Percentiles rank a stretch among this genome's conserved stretches.
Evolutionary conservation across 139 green algal genomes (phyloP).

Genomic region (Ettlia oleoabundans): DNA sequence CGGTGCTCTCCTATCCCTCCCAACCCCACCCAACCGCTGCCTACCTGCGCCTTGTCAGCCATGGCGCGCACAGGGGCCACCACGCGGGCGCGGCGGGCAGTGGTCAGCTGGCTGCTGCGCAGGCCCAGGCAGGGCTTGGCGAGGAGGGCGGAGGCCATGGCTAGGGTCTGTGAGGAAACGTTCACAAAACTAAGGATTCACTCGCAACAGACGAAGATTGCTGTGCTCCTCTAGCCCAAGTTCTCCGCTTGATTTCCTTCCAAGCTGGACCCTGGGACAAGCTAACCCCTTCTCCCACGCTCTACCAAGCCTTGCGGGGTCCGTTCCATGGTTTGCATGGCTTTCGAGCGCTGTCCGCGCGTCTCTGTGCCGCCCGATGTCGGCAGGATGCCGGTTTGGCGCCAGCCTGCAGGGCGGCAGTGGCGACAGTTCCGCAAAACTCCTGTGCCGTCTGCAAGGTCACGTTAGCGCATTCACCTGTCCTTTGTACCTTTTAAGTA

Average conservation of each 20-base stretch:
- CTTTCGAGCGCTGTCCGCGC: too few relatives aligned
- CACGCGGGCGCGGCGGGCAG: conserved; percentile 4
- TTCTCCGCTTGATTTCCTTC: background rate
- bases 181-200: background rate
- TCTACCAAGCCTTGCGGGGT: too few relatives aligned
- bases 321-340: too few relatives aligned
- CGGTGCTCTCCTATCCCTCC: background rate
- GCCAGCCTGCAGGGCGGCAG: too few relatives aligned
- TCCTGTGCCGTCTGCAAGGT: too few relatives aligned
- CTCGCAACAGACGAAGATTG: background rate
- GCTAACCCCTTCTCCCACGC: too few relatives aligned
- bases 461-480: too few relatives aligned
- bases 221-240: too few relatives aligned
- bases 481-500: too few relatives aligned
- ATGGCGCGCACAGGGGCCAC: background rate
- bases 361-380: too few relatives aligned
- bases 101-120: background rate
- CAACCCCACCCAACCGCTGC: background rate
- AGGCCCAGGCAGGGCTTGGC: conserved; percentile 23
- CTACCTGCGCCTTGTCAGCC: conserved; percentile 5
- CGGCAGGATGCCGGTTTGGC: too few relatives aligned
- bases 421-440: background rate
- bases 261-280: too few relatives aligned
- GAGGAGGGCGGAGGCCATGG: conserved; percentile 21
- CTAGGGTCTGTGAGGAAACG: background rate